These are phyloP conservation scores for Trichoderma lentiforme DNA, from an alignment of 2,329 filamentous ascomycete species.

Conservation along the genomic window DNA sequence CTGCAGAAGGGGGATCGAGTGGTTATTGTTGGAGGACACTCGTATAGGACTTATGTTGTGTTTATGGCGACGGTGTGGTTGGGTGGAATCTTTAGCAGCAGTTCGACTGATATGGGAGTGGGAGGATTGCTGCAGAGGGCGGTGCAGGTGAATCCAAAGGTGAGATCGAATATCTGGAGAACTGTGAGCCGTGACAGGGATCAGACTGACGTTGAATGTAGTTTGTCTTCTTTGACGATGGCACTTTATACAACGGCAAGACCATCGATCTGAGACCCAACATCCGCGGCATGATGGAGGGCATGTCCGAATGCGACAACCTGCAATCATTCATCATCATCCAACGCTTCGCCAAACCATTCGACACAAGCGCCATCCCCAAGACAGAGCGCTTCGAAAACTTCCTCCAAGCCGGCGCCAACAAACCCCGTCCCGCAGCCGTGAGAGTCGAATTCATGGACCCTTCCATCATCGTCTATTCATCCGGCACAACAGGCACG, in stretches of 20 bases:
- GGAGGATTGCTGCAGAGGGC: slow-evolving; percentile 73
- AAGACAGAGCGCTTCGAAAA: slow-evolving; percentile 42
- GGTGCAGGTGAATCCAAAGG: slow-evolving; percentile 69
- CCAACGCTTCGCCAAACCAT: slow-evolving; percentile 59
- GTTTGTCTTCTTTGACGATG: slow-evolving; percentile 82
- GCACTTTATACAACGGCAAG: slow-evolving; percentile 75
- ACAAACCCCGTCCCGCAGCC: slow-evolving; percentile 45
- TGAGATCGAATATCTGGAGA: slow-evolving; percentile 26
- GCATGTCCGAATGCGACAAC: slow-evolving; percentile 57
- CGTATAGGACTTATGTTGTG: slow-evolving; percentile 68
- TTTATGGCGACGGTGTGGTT: slow-evolving; percentile 68
- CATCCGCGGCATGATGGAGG: slow-evolving; percentile 66
- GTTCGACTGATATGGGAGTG: slow-evolving; percentile 79
- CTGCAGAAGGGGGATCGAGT: slow-evolving; percentile 70
- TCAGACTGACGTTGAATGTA: slow-evolving; percentile 26
- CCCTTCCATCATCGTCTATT: slow-evolving; percentile 75
- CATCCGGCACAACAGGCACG: slow-evolving; percentile 75
- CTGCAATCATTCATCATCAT: slow-evolving; percentile 65
- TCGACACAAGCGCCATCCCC: slow-evolving; percentile 55
- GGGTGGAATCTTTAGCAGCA: slow-evolving; percentile 72
- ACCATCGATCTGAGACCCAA: slow-evolving; percentile 68
- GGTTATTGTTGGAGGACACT: slow-evolving; percentile 72
- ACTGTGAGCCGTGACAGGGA: not conserved
- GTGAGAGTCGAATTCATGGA: slow-evolving; percentile 66
- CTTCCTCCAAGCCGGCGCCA: slow-evolving; percentile 40